Percentiles rank a stretch among this genome's conserved stretches.
Evolutionary conservation across 2,329 filamentous ascomycete species (phyloP).

Genomic region (Aschersonia sp.): DNA sequence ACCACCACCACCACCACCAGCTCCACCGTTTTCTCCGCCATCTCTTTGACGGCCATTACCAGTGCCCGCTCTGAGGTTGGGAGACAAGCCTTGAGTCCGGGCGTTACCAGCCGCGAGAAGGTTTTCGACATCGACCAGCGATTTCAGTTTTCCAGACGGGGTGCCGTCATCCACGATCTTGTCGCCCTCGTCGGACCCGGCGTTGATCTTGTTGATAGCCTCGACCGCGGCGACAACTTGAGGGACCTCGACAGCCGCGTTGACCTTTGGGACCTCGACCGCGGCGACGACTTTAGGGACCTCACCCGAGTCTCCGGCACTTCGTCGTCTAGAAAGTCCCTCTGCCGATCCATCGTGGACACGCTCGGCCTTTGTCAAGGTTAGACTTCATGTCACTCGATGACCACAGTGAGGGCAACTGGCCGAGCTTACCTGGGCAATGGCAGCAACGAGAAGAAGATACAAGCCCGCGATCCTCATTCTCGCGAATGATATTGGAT

Average conservation of each 20-base stretch:
- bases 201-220: too few relatives aligned
- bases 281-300: neutral
- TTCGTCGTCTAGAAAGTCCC: neutral
- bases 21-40: too few relatives aligned
- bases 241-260: neutral
- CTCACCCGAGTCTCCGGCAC: neutral
- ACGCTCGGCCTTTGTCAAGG: neutral
- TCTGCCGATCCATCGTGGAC: neutral
- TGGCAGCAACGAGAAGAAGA: slow-evolving; percentile 7
- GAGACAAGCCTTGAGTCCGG: too few relatives aligned
- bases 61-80: too few relatives aligned
- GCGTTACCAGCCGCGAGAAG: too few relatives aligned
- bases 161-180: too few relatives aligned
- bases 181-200: too few relatives aligned
- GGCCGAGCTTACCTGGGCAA: slow-evolving; percentile 6
- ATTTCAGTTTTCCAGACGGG: too few relatives aligned
- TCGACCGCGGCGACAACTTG: neutral
- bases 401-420: neutral
- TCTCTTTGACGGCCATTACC: neutral
- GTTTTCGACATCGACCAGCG: too few relatives aligned
- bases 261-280: neutral
- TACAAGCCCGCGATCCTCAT: slow-evolving; percentile 9
- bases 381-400: neutral
- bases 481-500: neutral
- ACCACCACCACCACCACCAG: too few relatives aligned